Evolutionary conservation across 2,329 filamentous ascomycete species (phyloP), one percentile per base, ranked within the genome.

Genomic region (Pestalotiopsis sp.): DNA sequence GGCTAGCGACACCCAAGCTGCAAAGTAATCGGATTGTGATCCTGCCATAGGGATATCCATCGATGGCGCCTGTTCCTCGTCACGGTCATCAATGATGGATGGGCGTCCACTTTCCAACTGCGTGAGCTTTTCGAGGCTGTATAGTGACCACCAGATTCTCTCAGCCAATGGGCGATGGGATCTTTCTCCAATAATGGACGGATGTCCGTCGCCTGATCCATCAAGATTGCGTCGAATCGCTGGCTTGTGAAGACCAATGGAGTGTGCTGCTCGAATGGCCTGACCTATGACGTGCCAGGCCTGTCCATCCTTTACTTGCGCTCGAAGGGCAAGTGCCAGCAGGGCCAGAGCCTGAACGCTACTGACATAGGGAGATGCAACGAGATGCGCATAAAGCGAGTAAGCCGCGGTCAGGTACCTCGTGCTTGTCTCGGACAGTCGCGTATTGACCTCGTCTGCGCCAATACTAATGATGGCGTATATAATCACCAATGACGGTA

Each of bases 231-330:
- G 49, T 31, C 58, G 36, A 36, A 66, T 38, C n/a, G 52, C 39
- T 38, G 59, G 27, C 45, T 45, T 41, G 38, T 76, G 75, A 6
- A 76, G 71, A 20, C 75, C 75, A 13, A 76, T 71, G 0, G 74
- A 76, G 25, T 75, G 73, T 4, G 75, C 74, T 4, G 73, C 73
- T 5, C 75, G 70, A 31, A 76, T 70, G 0, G 74, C 73, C 31
- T 75, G 74, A 0, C 74, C 75, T 12, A 71, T 64, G 1, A 74
- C 67, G n/a, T 76, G 74, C 74, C 74, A 76, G 3, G 72, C 71
- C 63, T 75, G 74, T 0, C 74, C 74, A n/a, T 76, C 74, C 25
- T 73, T 74, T 4, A 66, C 65, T 1, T 69, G 69, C 1, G 69
- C 71, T n/a, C 72, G 66, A 1, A 76, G 68, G 0, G 70, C 69